Percentiles rank a stretch among this genome's conserved stretches.
These are phyloP conservation scores for Mucor racemosus DNA, from an alignment of 371 early-diverging fungal genomes.

Conservation along the genomic window DNA sequence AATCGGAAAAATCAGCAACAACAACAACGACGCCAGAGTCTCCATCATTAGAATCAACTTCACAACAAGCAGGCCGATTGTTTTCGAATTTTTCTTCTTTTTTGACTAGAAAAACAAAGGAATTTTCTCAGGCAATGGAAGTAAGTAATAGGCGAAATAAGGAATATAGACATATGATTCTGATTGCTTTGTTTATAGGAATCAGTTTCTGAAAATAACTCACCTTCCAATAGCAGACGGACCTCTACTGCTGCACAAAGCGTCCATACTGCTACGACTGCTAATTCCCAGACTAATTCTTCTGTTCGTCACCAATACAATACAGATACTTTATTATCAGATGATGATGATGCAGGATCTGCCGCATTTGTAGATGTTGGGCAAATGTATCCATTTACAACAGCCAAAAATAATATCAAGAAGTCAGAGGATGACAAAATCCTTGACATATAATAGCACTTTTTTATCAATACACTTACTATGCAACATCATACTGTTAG, in stretches of 20 bases:
- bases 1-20: neutral
- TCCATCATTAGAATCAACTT: constrained; percentile 48
- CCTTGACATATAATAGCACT: constrained; percentile 14
- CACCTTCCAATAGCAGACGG: constrained; percentile 7
- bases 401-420: neutral
- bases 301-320: neutral
- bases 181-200: constrained; percentile 13
- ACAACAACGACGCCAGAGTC: constrained; percentile 27
- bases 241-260: neutral
- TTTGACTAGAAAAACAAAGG: constrained; percentile 57
- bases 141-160: constrained; percentile 14
- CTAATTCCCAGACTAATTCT: neutral
- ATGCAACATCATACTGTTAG: too few relatives aligned
- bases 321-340: neutral
- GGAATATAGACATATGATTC: neutral
- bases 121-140: constrained; percentile 58
- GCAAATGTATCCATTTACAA: constrained; percentile 35
- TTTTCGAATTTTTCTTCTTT: constrained; percentile 64
- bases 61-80: constrained; percentile 60
- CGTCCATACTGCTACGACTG: too few relatives aligned
- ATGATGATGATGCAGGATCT: constrained; percentile 34
- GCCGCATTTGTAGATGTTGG: constrained; percentile 46
- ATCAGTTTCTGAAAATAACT: constrained; percentile 16
- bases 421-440: constrained; percentile 10
- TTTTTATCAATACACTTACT: neutral